phyloP scores from a whole-genome alignment of 2,329 filamentous ascomycete genomes.

The Achaetomium macrosporum region DNA sequence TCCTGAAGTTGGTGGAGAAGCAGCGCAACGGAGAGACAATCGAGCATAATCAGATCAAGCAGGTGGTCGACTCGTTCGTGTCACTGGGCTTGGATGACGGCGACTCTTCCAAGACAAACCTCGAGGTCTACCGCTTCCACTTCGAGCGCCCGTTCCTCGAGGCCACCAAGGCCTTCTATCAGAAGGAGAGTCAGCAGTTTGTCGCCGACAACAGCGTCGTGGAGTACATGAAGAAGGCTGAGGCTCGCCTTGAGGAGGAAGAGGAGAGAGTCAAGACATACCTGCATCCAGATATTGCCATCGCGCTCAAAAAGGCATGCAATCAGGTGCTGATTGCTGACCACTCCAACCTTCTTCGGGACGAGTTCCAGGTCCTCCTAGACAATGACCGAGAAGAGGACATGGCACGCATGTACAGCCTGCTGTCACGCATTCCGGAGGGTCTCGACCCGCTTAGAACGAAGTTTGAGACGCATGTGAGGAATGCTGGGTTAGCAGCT shows the following conservation, averaged over 20 bases:
- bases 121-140: slow-evolving; percentile 88
- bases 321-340: slow-evolving; percentile 85
- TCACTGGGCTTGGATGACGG: slow-evolving; percentile 90
- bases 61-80: slow-evolving; percentile 93
- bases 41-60: slow-evolving; percentile 93
- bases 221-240: slow-evolving; percentile 99
- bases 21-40: slow-evolving; percentile 97
- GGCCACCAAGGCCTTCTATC: slow-evolving; percentile 80
- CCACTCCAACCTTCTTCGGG: slow-evolving; percentile 77
- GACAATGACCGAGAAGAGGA: slow-evolving; percentile 95
- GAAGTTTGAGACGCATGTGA: slow-evolving; percentile 87
- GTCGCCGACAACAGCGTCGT: slow-evolving; percentile 95
- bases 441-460: slow-evolving; percentile 82
- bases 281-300: slow-evolving; percentile 82
- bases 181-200: slow-evolving; percentile 88
- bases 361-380: slow-evolving; percentile 91
- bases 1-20: slow-evolving; percentile 92
- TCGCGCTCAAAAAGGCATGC: slow-evolving; percentile 77
- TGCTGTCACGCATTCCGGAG: slow-evolving; percentile 82
- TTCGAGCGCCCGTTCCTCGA: slow-evolving; percentile 90
- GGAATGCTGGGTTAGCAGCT: slow-evolving; percentile 79
- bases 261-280: slow-evolving; percentile 91
- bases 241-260: slow-evolving; percentile 81
- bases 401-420: slow-evolving; percentile 91
- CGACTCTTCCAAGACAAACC: slow-evolving; percentile 86